Evolutionary conservation across 768 basidiomycete genomes (phyloP), one percentile per base, ranked within the genome.

Genomic region (Omphalotus guepiniiformis): DNA sequence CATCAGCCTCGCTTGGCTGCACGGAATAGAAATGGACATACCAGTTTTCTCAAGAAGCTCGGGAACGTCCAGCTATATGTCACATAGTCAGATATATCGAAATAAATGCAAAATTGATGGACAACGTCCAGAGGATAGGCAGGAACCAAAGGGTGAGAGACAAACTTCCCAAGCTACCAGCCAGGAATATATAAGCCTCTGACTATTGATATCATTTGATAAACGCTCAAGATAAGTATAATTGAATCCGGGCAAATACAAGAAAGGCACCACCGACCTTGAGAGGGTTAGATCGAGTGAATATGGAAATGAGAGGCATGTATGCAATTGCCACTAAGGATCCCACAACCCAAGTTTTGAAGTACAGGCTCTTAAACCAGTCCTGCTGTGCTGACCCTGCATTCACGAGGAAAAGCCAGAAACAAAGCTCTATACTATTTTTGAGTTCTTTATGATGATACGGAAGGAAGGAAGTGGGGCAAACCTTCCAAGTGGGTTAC

Each of bases 391-490:
- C 62, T 1, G 80, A 71, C 16, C 76, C 70, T 2, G 84, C 70
- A 48, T 85, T 85, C 40, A 91, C 70, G 29, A 93, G 76, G 68
- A 88, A 93, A 11, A 91, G 66, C 89, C 90, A 92, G 61, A 93
- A 93, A 56, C 87, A 92, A 0, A 92, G 71, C 55, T 93, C 89
- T 89, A 48, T 41, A 37, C 22, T 3, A 34, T 39, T 37, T 25
- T 21, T 27, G 30, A 26, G 15, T 2, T 8, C 6, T n/a, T n/a
- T n/a, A n/a, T n/a, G 15, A 16, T 39, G 39, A 19, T 26, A 2
- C 8, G 46, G n/a, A n/a, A n/a, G n/a, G n/a, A 9, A 38, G 35
- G n/a, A 29, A n/a, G 19, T 23, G 29, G 8, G 9, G 37, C 61
- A 36, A 53, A 85, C 87, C 87, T 80, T 90, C 87, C 55, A 89